phyloP scores from a whole-genome alignment of 805 yeast genomes.

The Saccharomycopsis sp. region DNA sequence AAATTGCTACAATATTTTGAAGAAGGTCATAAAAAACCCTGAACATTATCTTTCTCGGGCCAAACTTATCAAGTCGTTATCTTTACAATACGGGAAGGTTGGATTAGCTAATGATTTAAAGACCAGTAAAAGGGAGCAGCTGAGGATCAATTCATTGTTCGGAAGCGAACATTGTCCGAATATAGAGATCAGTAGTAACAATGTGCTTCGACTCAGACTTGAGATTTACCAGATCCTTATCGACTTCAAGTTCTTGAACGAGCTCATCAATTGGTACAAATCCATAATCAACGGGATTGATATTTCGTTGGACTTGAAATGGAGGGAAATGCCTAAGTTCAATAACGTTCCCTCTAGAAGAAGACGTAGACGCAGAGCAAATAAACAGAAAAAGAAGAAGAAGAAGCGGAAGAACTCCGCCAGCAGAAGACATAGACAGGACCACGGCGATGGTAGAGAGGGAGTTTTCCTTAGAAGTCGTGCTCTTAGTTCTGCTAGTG shows the following conservation, averaged over 20 bases:
- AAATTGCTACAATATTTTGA: constrained; percentile 13
- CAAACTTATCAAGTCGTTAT: constrained; percentile 13
- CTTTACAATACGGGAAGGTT: constrained; percentile 18
- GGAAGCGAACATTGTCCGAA: constrained; percentile 7
- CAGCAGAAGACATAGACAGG: background rate
- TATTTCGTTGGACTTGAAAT: constrained; percentile 66
- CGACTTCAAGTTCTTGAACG: constrained; percentile 19
- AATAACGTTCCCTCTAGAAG: constrained; percentile 68
- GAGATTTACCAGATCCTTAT: constrained; percentile 18
- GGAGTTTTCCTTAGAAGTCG: constrained; percentile 2
- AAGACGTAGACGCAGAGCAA: constrained; percentile 68
- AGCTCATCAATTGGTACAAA: constrained; percentile 33
- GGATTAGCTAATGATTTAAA: constrained; percentile 20
- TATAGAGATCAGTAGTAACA: background rate
- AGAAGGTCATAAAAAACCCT: constrained; percentile 12
- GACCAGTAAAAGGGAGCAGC: constrained; percentile 9
- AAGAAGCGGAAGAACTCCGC: background rate
- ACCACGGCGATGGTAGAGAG: background rate
- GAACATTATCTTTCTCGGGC: constrained; percentile 1
- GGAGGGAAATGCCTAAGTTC: constrained; percentile 68
- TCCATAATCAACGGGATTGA: constrained; percentile 71
- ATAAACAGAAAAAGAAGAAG: constrained; percentile 55
- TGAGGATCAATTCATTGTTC: background rate
- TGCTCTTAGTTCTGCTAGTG: constrained; percentile 13
- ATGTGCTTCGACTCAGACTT: constrained; percentile 11